phyloP scores from a whole-genome alignment of 2,329 filamentous ascomycete species.

The Neocatenulostroma microsporum region DNA sequence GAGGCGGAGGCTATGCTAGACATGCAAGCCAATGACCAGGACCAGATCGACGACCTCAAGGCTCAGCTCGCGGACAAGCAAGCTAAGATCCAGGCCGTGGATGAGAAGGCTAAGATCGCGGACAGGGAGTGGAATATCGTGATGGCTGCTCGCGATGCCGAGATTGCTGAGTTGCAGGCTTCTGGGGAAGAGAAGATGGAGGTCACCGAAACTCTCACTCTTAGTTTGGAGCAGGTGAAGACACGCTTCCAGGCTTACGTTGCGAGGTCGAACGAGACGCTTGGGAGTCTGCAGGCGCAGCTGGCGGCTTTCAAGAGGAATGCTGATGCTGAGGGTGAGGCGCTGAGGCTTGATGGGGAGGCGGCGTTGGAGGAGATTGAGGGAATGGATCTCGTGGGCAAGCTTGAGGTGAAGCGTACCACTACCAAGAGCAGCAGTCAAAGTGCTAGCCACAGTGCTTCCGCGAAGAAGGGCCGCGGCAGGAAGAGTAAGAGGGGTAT shows the following conservation, averaged over 20 bases:
- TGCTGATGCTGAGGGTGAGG: slow-evolving; percentile 18
- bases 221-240: slow-evolving; percentile 22
- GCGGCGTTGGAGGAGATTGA: slow-evolving; percentile 15
- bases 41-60: slow-evolving; percentile 27
- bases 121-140: slow-evolving; percentile 36
- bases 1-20: slow-evolving; percentile 31
- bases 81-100: slow-evolving; percentile 25
- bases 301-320: slow-evolving; percentile 17
- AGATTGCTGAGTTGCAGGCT: slow-evolving; percentile 27
- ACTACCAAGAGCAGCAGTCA: background rate
- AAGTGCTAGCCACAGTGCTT: background rate
- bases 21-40: slow-evolving; percentile 26
- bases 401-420: slow-evolving; percentile 3
- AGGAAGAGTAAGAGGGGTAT: slow-evolving; percentile 10
- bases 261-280: slow-evolving; percentile 24
- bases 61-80: slow-evolving; percentile 27
- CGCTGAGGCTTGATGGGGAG: slow-evolving; percentile 8
- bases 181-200: slow-evolving; percentile 17
- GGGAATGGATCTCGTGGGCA: background rate
- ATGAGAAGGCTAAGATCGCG: slow-evolving; percentile 27
- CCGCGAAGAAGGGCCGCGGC: slow-evolving; percentile 6
- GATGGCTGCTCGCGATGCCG: slow-evolving; percentile 30
- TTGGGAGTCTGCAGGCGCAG: slow-evolving; percentile 27
- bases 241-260: slow-evolving; percentile 29
- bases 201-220: slow-evolving; percentile 19